Percentiles rank a stretch among this genome's conserved stretches.
Conservation (phyloP, 2,329 filamentous ascomycete genomes). For the Paraphaeosphaeria minitans region DNA sequence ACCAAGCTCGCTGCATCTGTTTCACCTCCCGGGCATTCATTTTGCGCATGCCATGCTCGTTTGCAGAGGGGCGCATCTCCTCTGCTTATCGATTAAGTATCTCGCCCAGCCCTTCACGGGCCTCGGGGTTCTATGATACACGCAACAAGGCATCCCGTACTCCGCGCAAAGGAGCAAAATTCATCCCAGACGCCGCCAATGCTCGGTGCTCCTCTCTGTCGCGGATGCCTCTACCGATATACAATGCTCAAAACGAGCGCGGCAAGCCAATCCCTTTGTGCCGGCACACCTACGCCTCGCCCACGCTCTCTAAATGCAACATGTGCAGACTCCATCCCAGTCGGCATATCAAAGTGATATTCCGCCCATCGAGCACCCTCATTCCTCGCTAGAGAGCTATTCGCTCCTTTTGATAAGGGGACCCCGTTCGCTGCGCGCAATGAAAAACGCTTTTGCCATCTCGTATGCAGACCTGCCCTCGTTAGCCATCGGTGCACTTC, state of each 20-base stretch:
- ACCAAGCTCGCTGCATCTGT: neutral
- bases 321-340: conserved; percentile 18
- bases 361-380: conserved; percentile 11
- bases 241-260: conserved; percentile 29
- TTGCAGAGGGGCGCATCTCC: conserved; percentile 18
- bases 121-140: conserved; percentile 37
- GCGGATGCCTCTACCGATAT: conserved; percentile 35
- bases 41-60: conserved; percentile 11
- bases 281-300: conserved; percentile 22
- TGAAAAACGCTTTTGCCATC: conserved; percentile 72
- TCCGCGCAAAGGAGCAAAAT: conserved; percentile 27
- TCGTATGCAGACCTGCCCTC: conserved; percentile 67
- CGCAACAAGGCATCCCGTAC: conserved; percentile 24
- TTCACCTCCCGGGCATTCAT: neutral
- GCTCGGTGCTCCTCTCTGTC: conserved; percentile 23
- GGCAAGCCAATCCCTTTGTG: conserved; percentile 19
- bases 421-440: conserved; percentile 45
- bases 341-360: conserved; percentile 18
- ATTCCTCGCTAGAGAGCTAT: conserved; percentile 5
- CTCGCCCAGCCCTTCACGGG: conserved; percentile 9
- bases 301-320: conserved; percentile 26
- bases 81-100: conserved; percentile 42
- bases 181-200: conserved; percentile 34
- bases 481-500: conserved; percentile 15
- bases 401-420: conserved; percentile 8